Conservation (phyloP, 208 protist genomes). For the Zelonia costaricensis region DNA sequence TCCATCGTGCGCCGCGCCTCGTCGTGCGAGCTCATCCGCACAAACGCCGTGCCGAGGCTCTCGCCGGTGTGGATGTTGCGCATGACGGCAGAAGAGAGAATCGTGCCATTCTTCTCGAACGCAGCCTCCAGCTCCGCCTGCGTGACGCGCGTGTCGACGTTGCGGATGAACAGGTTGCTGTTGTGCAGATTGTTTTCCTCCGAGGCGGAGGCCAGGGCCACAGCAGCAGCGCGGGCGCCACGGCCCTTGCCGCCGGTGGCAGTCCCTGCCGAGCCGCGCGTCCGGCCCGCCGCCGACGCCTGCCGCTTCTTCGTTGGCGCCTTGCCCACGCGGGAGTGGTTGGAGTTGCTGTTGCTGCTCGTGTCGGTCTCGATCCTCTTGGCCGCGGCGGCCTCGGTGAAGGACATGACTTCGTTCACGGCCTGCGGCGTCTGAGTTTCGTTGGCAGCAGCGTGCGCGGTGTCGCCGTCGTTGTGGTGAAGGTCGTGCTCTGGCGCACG, state of each 20-base stretch:
- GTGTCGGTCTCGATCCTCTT: not conserved
- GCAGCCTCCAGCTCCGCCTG: constrained; percentile 39
- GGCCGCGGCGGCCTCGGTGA: not conserved
- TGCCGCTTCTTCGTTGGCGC: not conserved
- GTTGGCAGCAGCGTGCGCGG: too few species aligned
- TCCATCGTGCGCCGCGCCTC: constrained; percentile 37
- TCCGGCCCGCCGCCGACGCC: not conserved
- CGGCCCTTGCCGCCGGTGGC: not conserved
- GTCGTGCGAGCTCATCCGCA: constrained; percentile 48
- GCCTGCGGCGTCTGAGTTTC: not conserved
- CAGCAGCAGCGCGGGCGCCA: not conserved
- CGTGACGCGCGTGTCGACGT: constrained; percentile 32
- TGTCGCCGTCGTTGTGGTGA: not conserved
- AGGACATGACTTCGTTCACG: not conserved
- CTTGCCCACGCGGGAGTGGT: not conserved
- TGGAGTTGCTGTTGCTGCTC: constrained; percentile 6
- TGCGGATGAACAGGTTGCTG: constrained; percentile 66
- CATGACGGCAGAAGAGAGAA: constrained; percentile 62
- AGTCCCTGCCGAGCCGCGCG: not conserved
- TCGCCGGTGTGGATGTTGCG: constrained; percentile 69
- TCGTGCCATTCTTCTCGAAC: constrained; percentile 49
- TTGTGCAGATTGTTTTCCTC: constrained; percentile 24
- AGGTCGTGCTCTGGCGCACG: not conserved
- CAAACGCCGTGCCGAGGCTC: constrained; percentile 69
- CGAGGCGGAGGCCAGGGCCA: not conserved